phyloP scores from a whole-genome alignment of 352 stramenopile species.

The Globisporangium carolinianum region DNA sequence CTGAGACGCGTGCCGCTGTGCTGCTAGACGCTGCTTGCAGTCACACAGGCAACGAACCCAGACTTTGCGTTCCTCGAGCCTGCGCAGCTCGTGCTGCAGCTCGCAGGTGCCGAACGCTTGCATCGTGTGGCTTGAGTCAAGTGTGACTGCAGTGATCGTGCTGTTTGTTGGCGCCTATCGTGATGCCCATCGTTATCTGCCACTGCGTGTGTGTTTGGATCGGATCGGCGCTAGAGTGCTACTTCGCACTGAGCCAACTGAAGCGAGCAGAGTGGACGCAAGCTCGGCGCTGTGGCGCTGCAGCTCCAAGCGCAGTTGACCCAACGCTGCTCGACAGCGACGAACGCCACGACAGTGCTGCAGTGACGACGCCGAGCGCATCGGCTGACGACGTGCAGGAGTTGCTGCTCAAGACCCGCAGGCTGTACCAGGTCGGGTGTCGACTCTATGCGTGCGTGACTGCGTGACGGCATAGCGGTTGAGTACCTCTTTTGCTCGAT shows the following conservation, averaged over 20 bases:
- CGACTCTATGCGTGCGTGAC: too few species aligned
- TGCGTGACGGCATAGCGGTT: too few species aligned
- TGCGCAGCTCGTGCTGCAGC: slow-evolving; percentile 26
- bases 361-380: neutral
- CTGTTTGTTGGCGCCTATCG: too few species aligned
- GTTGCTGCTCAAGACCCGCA: slow-evolving; percentile 17
- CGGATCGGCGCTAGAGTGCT: slow-evolving; percentile 15
- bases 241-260: slow-evolving; percentile 22
- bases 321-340: neutral
- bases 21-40: slow-evolving; percentile 25
- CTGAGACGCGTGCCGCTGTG: too few species aligned
- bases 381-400: neutral
- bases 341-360: neutral
- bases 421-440: slow-evolving; percentile 26
- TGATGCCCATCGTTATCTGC: too few species aligned
- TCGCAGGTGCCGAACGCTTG: slow-evolving; percentile 21
- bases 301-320: neutral
- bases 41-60: slow-evolving; percentile 22
- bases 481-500: too few species aligned
- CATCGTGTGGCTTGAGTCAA: neutral
- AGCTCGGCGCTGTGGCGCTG: neutral
- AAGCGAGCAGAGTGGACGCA: slow-evolving; percentile 23
- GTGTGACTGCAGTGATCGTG: neutral
- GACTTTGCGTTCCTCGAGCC: slow-evolving; percentile 43
- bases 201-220: neutral